phyloP scores from a whole-genome alignment of 306 rosid species.

The Leucaena leucocephala region DNA sequence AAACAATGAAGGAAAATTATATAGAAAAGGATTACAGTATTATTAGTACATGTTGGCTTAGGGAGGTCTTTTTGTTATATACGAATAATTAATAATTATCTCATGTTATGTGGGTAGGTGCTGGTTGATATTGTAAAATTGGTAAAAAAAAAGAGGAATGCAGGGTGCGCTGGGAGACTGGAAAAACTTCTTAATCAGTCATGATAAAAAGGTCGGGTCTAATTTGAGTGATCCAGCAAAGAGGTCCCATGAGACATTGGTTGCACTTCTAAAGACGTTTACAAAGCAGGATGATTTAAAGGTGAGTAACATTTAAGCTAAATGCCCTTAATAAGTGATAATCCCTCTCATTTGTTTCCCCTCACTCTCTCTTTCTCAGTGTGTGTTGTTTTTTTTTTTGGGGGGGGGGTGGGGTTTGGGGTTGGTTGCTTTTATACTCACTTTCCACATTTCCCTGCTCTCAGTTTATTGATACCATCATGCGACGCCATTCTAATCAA shows the following conservation, averaged over 20 bases:
- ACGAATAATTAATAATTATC: not conserved
- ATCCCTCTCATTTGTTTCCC: not conserved
- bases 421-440: not conserved
- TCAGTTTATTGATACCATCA: conserved; percentile 62
- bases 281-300: conserved; percentile 42
- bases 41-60: not conserved
- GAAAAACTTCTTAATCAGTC: conserved; percentile 65
- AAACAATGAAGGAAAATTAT: not conserved
- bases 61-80: not conserved
- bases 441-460: conserved; percentile 14
- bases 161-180: conserved; percentile 71
- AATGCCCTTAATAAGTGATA: not conserved
- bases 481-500: conserved; percentile 59
- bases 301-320: conserved; percentile 46
- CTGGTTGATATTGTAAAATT: conserved; percentile 74
- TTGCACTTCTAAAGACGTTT: conserved; percentile 71
- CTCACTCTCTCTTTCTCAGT: not conserved
- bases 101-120: conserved; percentile 48
- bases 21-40: not conserved
- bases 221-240: conserved; percentile 73
- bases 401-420: not conserved
- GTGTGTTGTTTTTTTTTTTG: not conserved
- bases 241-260: conserved; percentile 61
- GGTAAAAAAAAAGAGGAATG: conserved; percentile 68
- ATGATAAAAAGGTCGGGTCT: conserved; percentile 71